Evolutionary conservation across 108 stramenopile genomes (phyloP).

Genomic region (Parmales sp.): DNA sequence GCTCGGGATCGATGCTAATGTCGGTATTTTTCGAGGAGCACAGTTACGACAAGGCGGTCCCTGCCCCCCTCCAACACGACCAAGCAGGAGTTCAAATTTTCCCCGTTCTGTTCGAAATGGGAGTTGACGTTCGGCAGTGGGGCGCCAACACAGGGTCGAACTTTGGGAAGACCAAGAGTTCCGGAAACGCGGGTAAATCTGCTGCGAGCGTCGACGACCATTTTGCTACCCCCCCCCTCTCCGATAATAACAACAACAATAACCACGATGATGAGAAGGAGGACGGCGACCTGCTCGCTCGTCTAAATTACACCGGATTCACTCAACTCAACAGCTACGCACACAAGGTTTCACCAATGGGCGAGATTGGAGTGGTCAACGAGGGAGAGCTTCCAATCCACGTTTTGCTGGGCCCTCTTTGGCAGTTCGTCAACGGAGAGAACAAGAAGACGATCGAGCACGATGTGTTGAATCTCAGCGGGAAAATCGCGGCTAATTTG

Average conservation of each 20-base stretch:
- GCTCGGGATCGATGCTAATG: too few relatives aligned
- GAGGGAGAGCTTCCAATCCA: slow-evolving; percentile 37
- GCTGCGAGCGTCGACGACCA: not conserved
- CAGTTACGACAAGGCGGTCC: slow-evolving; percentile 35
- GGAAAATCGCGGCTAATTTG: slow-evolving; percentile 48
- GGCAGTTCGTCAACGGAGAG: slow-evolving; percentile 53
- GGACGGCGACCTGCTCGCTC: slow-evolving; percentile 62
- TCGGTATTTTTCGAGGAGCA: too few relatives aligned
- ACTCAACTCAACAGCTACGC: slow-evolving; percentile 75
- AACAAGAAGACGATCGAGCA: slow-evolving; percentile 69
- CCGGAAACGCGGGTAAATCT: slow-evolving; percentile 19
- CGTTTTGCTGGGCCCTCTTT: slow-evolving; percentile 43
- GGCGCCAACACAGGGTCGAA: slow-evolving; percentile 57
- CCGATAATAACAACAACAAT: slow-evolving; percentile 12
- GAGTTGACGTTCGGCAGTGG: slow-evolving; percentile 81
- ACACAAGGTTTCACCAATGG: slow-evolving; percentile 43
- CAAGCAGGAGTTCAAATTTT: too few relatives aligned
- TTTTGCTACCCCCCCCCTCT: not conserved
- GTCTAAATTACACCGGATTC: slow-evolving; percentile 70
- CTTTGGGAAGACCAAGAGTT: slow-evolving; percentile 32
- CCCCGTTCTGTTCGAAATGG: slow-evolving; percentile 72
- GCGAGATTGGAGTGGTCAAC: not conserved
- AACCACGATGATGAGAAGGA: slow-evolving; percentile 70
- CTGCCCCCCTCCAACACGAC: slow-evolving; percentile 47
- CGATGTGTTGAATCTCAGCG: slow-evolving; percentile 68